Conservation (phyloP, 257 asterid genomes). For the Nicotiana sylvestris region DNA sequence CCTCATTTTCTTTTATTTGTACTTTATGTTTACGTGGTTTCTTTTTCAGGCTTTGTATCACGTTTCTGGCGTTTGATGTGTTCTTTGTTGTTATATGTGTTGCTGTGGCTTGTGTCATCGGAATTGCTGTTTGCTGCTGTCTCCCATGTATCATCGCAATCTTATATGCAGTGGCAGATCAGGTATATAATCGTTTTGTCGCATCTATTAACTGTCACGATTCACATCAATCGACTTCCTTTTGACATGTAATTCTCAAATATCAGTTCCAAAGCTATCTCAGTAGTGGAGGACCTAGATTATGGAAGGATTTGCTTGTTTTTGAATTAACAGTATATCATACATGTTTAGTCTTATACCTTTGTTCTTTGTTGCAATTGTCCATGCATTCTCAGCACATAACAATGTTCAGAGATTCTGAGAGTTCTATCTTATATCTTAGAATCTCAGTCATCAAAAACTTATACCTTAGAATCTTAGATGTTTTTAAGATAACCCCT, state of each 20-base stretch:
- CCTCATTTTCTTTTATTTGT: conserved; percentile 46
- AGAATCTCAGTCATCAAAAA: not conserved
- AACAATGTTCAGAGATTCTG: not conserved
- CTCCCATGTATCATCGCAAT: conserved; percentile 92
- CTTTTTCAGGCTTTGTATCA: conserved; percentile 83
- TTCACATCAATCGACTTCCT: not conserved
- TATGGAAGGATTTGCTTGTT: not conserved
- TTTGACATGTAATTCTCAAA: not conserved
- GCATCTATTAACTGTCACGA: not conserved
- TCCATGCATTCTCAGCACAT: not conserved
- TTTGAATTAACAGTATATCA: not conserved
- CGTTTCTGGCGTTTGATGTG: conserved; percentile 94
- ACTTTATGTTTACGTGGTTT: conserved; percentile 10
- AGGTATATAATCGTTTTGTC: conserved; percentile 38
- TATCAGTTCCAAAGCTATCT: not conserved
- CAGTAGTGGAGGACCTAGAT: not conserved
- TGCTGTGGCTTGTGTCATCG: conserved; percentile 90
- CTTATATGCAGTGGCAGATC: conserved; percentile 94
- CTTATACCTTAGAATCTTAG: too few species aligned
- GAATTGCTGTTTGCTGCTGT: conserved; percentile 98
- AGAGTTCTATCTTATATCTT: not conserved
- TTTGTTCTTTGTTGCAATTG: not conserved
- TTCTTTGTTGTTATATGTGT: conserved; percentile 92
- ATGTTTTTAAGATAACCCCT: not conserved
- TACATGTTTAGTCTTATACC: not conserved